Evolutionary conservation across 2,329 filamentous ascomycete species (phyloP).

Genomic region (Fusarium foetens): DNA sequence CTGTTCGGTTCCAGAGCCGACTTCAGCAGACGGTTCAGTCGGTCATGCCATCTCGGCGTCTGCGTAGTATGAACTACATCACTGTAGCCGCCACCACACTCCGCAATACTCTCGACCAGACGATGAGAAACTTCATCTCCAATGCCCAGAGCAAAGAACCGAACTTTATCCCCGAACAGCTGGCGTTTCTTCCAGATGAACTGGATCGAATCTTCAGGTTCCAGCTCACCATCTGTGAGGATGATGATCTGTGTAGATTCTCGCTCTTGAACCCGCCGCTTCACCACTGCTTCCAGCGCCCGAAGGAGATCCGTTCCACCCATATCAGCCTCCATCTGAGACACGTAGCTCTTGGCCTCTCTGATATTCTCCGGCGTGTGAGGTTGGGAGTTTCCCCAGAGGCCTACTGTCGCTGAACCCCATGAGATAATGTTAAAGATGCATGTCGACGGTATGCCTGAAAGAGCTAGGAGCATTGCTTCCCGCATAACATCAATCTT

Average conservation of each 20-base stretch:
- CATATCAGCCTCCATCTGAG: not conserved
- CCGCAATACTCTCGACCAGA: not conserved
- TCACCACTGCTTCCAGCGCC: rapidly evolving
- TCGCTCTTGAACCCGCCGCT: rapidly evolving
- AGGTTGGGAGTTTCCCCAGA: not conserved
- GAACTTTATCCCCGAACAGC: rapidly evolving
- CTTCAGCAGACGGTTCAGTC: rapidly evolving
- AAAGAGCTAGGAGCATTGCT: not conserved
- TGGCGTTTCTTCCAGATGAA: not conserved
- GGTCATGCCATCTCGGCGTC: not conserved
- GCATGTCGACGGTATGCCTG: not conserved
- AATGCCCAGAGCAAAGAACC: rapidly evolving
- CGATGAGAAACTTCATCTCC: rapidly evolving
- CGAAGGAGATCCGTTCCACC: rapidly evolving
- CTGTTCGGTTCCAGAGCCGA: rapidly evolving
- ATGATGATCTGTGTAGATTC: not conserved
- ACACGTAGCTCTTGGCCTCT: not conserved
- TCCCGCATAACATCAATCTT: not conserved
- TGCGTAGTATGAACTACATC: not conserved
- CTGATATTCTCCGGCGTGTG: rapidly evolving
- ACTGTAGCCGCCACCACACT: not conserved
- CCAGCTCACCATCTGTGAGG: not conserved
- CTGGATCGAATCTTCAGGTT: rapidly evolving
- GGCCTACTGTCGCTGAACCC: rapidly evolving
- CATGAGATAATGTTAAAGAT: not conserved